Evolutionary conservation across 176 grass and related monocot genomes (phyloP), one percentile per base, ranked within the genome.

Genomic region (Carex littledalei): DNA sequence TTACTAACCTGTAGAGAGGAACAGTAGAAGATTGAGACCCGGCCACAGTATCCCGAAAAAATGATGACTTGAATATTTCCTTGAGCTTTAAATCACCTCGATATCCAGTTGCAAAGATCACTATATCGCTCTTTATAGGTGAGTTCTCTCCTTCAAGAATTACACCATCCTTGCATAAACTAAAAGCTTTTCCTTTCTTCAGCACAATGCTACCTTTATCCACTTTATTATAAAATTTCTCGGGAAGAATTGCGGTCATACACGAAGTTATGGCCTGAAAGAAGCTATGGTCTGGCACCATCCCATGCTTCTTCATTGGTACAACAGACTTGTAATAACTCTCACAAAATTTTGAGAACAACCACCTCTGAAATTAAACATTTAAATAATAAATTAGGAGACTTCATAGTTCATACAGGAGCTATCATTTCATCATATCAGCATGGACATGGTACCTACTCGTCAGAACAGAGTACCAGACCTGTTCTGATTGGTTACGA

Each of bases 281-380:
- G 80, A 92, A 87, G 49, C 81, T 87, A 29, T 89, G 80, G 5
- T 92, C 87, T 24, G 90, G 90, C 21, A 89, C 81, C 90, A 85
- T 89, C 37, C 37, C 76, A 18, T 89, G 72, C 81, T 85, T 87
- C 43, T 83, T 54, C 62, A 89, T 89, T 1, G 81, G 85, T 64
- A 78, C 39, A 8, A 18, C 59, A 43, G 68, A 84, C 18, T 61
- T 69, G 84, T 71, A 89, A 60, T 89, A 87, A 70, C 87, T 89
- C 66, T 89, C 85, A 1, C 65, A 78, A 53, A 89, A 89, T 37
- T 85, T 92, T 12, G 82, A 87, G 13, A 89, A 26, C 18, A 86
- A 6, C 81, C 87, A 83, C 34, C 77, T 89, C 87, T 89, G 70
- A 59, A 83, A 67, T 67, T 54, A 68, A 66, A 14, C 13, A 56